These are phyloP conservation scores for Naganishia vaughanmartiniae DNA, from an alignment of 768 basidiomycete genomes.

Conservation along the genomic window DNA sequence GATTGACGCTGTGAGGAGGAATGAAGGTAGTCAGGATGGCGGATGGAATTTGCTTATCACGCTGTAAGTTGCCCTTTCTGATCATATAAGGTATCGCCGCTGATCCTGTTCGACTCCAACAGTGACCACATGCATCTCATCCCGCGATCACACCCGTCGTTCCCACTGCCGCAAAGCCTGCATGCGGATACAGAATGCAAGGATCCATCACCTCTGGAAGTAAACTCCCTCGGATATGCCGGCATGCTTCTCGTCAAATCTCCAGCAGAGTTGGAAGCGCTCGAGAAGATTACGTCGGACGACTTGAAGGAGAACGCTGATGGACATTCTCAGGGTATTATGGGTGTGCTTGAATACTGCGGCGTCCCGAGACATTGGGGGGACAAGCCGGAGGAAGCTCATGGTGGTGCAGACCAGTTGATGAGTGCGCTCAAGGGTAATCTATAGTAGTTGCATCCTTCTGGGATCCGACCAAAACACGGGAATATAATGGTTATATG, in stretches of 20 bases:
- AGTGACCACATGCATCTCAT: conserved; percentile 77
- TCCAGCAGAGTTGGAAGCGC: conserved; percentile 67
- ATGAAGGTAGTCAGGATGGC: conserved; percentile 37
- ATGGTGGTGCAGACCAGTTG: conserved; percentile 19
- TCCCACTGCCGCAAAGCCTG: conserved; percentile 33
- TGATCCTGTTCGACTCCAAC: background rate
- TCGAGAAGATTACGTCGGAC: conserved; percentile 57
- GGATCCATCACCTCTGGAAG: conserved; percentile 55
- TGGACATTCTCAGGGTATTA: conserved; percentile 35
- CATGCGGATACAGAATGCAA: background rate
- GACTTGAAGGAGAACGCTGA: conserved; percentile 26
- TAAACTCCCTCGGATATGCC: conserved; percentile 86
- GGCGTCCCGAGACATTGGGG: conserved; percentile 46
- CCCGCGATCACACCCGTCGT: conserved; percentile 60
- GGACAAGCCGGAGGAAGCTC: conserved; percentile 12
- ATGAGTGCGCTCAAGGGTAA: conserved; percentile 11
- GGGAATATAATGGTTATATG: no score
- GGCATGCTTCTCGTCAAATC: conserved; percentile 86
- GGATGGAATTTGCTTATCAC: conserved; percentile 51
- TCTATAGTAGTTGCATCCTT: background rate
- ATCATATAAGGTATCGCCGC: background rate
- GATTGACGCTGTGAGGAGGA: conserved; percentile 43
- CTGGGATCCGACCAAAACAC: no score
- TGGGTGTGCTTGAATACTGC: conserved; percentile 42
- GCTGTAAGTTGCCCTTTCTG: conserved; percentile 35